Base-by-base conservation (phyloP, 768 basidiomycete genomes). In the Tubosaeta brunneosetosa region DNA sequence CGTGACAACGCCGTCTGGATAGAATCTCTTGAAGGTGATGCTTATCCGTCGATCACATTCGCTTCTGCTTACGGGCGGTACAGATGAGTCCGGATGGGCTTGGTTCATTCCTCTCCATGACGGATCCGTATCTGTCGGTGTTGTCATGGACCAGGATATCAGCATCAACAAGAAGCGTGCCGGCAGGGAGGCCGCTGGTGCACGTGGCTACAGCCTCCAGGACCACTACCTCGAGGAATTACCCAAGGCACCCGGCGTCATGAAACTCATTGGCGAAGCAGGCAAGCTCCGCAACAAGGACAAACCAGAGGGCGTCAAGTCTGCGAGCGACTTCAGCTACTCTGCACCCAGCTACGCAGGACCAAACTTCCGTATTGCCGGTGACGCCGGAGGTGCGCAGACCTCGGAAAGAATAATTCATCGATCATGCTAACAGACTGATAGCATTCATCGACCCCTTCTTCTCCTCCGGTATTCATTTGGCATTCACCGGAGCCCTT, bases 401-500 rank as follows among this genome's bases (percentile, higher is more conserved):
- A 47, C 22, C 8, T 27, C 3, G 16, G 1, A 4, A 27, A 5
- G 13, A 10, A 3, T 9, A 29, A 29, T 29, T 13, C 9, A 11
- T 22, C 6, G 33, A 22, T 37, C 10, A 25, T 37, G 9, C 46
- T 47, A n/a, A 47, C 6, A 11, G 34, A 17, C 27, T n/a, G 34
- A n/a, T 13, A 47, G 46, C 46, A 4, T 47, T 47, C 34, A 37
- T 47, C 13, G 46, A 47, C n/a, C 46, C 52, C 16, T 47, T 47
- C 25, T 47, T 47, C 36, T 47, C 47, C 27, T 47, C 47, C 11
- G 47, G 47, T 1, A 25, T 47, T 17, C 47, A 47, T 17, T 37
- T 47, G 36, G 47, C 36, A n/a, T 37, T 47, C 11, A 37, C 47
- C n/a, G 47, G 47, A 9, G 47, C 34, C 11, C 36, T 37, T 4